Conservation (phyloP, 257 asterid genomes). For the Gynochthodes officinalis region DNA sequence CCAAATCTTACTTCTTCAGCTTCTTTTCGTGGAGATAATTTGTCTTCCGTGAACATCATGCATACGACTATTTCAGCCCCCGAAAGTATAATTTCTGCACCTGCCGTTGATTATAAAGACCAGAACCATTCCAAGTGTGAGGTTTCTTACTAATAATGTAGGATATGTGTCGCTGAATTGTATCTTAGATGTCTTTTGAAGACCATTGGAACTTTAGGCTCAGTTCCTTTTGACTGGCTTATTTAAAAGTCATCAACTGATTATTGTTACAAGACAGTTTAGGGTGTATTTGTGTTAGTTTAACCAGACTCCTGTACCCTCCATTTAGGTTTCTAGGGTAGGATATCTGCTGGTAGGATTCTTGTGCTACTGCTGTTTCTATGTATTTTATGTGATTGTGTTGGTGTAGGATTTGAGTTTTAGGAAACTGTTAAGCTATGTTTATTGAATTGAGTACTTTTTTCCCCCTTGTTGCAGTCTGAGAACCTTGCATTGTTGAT, state of each 20-base stretch:
- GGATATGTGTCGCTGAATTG: slow-evolving; percentile 15
- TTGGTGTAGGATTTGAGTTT: slow-evolving; percentile 30
- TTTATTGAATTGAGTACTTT: slow-evolving; percentile 22
- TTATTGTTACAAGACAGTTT: slow-evolving; percentile 23
- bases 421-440: slow-evolving; percentile 16
- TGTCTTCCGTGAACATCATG: slow-evolving; percentile 35
- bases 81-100: slow-evolving; percentile 35
- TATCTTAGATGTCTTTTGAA: slow-evolving; percentile 30
- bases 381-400: slow-evolving; percentile 19
- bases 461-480: background rate
- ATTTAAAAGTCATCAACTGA: slow-evolving; percentile 26
- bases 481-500: background rate
- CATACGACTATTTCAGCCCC: slow-evolving; percentile 40
- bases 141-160: slow-evolving; percentile 47
- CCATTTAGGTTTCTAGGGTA: slow-evolving; percentile 37
- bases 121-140: slow-evolving; percentile 41
- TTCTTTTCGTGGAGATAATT: slow-evolving; percentile 48
- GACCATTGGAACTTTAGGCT: slow-evolving; percentile 36
- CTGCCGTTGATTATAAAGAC: slow-evolving; percentile 51
- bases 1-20: slow-evolving; percentile 41
- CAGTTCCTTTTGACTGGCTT: slow-evolving; percentile 34
- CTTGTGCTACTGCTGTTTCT: slow-evolving; percentile 9
- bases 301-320: slow-evolving; percentile 14
- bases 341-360: slow-evolving; percentile 30
- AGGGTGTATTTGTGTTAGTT: slow-evolving; percentile 31